Conservation (phyloP, 2,329 filamentous ascomycete species). For the Talaromyces islandicus region DNA sequence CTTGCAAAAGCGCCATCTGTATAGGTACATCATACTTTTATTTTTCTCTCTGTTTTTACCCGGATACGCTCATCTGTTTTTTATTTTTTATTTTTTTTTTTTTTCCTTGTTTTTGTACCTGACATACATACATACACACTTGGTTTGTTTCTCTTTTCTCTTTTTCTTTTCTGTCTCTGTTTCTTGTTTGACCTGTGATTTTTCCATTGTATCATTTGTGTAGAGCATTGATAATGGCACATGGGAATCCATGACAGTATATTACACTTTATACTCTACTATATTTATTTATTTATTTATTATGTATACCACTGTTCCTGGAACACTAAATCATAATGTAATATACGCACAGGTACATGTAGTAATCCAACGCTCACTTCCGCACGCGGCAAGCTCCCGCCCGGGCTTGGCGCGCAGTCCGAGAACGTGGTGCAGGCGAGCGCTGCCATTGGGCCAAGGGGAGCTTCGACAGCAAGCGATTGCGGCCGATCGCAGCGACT, state of each 20-base stretch:
- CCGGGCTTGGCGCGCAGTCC: neutral
- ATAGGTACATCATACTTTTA: neutral
- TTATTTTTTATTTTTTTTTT: too few species aligned
- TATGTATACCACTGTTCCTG: too few species aligned
- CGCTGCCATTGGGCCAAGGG: slow-evolving; percentile 5
- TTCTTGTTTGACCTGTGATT: neutral
- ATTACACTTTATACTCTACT: too few species aligned
- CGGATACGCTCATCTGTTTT: neutral
- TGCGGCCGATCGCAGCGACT: neutral
- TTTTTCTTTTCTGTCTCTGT: neutral
- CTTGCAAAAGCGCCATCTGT: slow-evolving; percentile 12
- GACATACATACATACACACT: neutral
- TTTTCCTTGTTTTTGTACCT: too few species aligned
- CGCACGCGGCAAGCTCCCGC: neutral
- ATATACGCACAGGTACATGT: too few species aligned
- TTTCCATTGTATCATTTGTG: neutral
- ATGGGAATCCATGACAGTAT: too few species aligned
- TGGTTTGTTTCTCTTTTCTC: neutral
- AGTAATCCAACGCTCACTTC: too few species aligned
- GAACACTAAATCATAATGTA: too few species aligned
- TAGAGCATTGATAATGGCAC: neutral
- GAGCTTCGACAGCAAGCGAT: slow-evolving; percentile 1
- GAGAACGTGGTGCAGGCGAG: slow-evolving; percentile 9
- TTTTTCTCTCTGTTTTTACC: neutral
- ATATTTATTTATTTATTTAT: too few species aligned